These are phyloP conservation scores for Aphanoascus verrucosus DNA, from an alignment of 2,329 filamentous ascomycete species.

Conservation along the genomic window DNA sequence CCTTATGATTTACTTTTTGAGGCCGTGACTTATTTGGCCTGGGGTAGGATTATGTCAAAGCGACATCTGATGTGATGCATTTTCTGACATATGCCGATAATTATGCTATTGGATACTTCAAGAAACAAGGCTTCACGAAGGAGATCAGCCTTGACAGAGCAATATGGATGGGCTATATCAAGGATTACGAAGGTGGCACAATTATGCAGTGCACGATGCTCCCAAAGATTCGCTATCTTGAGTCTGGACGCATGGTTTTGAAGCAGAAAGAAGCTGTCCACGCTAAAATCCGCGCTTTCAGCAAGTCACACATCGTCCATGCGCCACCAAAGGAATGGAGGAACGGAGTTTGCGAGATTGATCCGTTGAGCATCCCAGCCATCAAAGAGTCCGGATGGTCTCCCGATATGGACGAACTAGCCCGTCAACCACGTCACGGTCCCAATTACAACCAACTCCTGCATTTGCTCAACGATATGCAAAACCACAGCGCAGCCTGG, in stretches of 20 bases:
- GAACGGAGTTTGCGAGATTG: slow-evolving; percentile 61
- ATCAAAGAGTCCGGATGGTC: slow-evolving; percentile 93
- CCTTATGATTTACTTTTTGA: background rate
- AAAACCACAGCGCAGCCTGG: slow-evolving; percentile 89
- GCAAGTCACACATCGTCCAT: slow-evolving; percentile 78
- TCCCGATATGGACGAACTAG: slow-evolving; percentile 93
- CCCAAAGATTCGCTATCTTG: slow-evolving; percentile 85
- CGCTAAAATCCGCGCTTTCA: slow-evolving; percentile 87
- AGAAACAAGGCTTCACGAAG: slow-evolving; percentile 98
- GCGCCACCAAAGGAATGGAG: slow-evolving; percentile 77
- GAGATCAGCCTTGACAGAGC: slow-evolving; percentile 86
- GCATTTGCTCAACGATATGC: slow-evolving; percentile 84
- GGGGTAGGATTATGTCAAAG: slow-evolving; percentile 75
- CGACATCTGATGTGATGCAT: slow-evolving; percentile 93
- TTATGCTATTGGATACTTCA: slow-evolving; percentile 97
- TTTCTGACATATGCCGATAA: slow-evolving; percentile 98
- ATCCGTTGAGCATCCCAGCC: slow-evolving; percentile 74
- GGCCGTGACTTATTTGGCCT: slow-evolving; percentile 4
- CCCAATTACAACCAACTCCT: slow-evolving; percentile 93
- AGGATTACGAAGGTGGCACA: slow-evolving; percentile 96
- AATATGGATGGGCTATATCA: slow-evolving; percentile 99
- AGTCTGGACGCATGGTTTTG: slow-evolving; percentile 81
- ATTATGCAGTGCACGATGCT: slow-evolving; percentile 99
- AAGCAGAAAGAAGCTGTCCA: slow-evolving; percentile 95
- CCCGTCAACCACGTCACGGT: slow-evolving; percentile 85